A percentile compares a stretch with the other conserved stretches of the same genome.
These are phyloP conservation scores for Barnettozyma sucrosica DNA, from an alignment of 805 yeast genomes.

Conservation along the genomic window DNA sequence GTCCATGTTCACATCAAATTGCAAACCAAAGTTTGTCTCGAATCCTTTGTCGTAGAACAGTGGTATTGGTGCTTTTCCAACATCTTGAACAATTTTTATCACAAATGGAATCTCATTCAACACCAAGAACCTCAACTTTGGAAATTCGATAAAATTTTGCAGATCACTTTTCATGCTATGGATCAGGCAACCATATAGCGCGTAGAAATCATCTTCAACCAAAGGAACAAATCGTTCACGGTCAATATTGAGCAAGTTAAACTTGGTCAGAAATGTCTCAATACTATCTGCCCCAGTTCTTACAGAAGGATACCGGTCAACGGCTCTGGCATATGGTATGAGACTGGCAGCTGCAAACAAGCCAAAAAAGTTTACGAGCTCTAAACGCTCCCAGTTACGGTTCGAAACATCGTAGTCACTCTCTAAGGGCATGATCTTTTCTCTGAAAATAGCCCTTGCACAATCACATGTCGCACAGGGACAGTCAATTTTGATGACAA, in stretches of 20 bases:
- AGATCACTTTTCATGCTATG: conserved; percentile 33
- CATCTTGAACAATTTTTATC: conserved; percentile 21
- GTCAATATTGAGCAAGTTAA: conserved; percentile 19
- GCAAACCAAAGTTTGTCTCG: conserved; percentile 24
- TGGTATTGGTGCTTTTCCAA: conserved; percentile 30
- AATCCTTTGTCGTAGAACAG: conserved; percentile 31
- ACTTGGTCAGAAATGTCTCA: conserved; percentile 25
- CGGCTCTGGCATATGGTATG: conserved; percentile 38
- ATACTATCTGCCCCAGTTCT: conserved; percentile 36
- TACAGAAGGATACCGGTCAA: conserved; percentile 37
- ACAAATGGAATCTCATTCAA: conserved; percentile 34
- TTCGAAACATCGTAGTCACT: conserved; percentile 25
- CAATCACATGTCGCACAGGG: conserved; percentile 18
- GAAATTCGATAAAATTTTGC: conserved; percentile 31
- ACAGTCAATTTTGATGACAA: conserved; percentile 16
- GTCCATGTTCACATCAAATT: neutral
- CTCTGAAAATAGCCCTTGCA: conserved; percentile 28
- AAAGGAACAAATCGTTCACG: conserved; percentile 25
- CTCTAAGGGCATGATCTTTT: conserved; percentile 29
- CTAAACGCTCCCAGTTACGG: conserved; percentile 25
- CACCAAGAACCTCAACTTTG: conserved; percentile 32
- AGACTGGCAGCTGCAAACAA: conserved; percentile 31
- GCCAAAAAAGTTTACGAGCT: conserved; percentile 32
- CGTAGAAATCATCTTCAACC: conserved; percentile 28
- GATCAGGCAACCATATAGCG: conserved; percentile 32